Percentiles rank a stretch among this genome's conserved stretches.
Evolutionary conservation across 345 rosid genomes (phyloP).

Genomic region (Kernera saxatilis): DNA sequence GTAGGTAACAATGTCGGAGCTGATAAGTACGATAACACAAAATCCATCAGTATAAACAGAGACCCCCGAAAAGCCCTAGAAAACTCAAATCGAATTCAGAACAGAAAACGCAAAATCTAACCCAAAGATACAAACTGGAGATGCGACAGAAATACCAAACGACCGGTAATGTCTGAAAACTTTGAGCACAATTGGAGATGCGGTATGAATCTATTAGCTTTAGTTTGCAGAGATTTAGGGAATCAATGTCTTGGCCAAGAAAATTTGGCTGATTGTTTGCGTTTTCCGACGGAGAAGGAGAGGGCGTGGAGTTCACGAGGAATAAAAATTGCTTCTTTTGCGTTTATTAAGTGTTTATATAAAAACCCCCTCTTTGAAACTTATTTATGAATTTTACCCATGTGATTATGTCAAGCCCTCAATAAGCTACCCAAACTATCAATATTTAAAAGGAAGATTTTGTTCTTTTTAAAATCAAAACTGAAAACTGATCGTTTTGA

Average conservation of each 20-base stretch:
- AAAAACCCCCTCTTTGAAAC: not conserved
- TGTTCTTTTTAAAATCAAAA: not conserved
- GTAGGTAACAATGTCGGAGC: slow-evolving; percentile 12
- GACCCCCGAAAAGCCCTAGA: not conserved
- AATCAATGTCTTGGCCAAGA: slow-evolving; percentile 13
- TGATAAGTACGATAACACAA: not conserved
- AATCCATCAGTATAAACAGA: not conserved
- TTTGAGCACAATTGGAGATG: not conserved
- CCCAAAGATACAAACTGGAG: not conserved
- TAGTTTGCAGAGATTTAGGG: not conserved
- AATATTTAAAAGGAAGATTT: not conserved
- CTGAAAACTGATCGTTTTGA: not conserved
- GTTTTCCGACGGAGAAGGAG: slow-evolving; percentile 11
- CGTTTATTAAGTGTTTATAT: not conserved
- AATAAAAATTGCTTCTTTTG: slow-evolving; percentile 9
- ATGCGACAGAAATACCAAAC: not conserved
- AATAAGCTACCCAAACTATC: not conserved
- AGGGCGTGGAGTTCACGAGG: slow-evolving; percentile 25
- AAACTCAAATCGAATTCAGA: not conserved
- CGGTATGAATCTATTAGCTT: slow-evolving; percentile 1
- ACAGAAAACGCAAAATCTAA: not conserved
- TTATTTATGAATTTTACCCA: not conserved
- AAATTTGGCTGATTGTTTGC: slow-evolving; percentile 3
- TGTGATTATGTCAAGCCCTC: not conserved
- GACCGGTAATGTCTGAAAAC: not conserved